These are phyloP conservation scores for Saprolegnia parasitica DNA, from an alignment of 352 stramenopile genomes.

Conservation along the genomic window DNA sequence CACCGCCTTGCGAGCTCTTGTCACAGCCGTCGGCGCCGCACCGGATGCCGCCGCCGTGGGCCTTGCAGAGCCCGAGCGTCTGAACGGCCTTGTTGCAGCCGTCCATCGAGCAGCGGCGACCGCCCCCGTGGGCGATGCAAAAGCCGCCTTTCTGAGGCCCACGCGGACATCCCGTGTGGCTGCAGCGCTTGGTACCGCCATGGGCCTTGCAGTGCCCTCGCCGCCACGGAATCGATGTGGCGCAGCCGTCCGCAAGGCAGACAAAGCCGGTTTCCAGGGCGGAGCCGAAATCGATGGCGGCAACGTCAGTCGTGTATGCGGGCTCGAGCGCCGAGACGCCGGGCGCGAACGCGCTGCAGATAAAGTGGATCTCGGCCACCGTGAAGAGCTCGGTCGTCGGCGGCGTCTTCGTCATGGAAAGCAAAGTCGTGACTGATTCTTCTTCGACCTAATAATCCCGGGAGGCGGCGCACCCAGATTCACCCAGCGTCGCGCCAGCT, in stretches of 20 bases:
- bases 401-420: too few species aligned
- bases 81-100: conserved; percentile 65
- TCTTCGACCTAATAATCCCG: too few species aligned
- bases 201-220: conserved; percentile 60
- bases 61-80: conserved; percentile 70
- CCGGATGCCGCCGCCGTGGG: conserved; percentile 79
- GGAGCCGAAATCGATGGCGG: neutral
- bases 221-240: neutral
- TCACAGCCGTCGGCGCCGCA: conserved; percentile 74
- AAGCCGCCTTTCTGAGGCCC: conserved; percentile 71
- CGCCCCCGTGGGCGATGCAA: conserved; percentile 80
- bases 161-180: conserved; percentile 63
- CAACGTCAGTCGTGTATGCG: neutral
- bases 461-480: too few species aligned
- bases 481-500: too few species aligned
- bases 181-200: conserved; percentile 73
- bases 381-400: neutral
- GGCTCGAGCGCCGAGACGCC: too few species aligned
- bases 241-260: neutral
- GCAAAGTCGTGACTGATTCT: too few species aligned
- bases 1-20: conserved; percentile 81
- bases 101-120: conserved; percentile 60
- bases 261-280: neutral
- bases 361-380: neutral
- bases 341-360: neutral